phyloP scores from a whole-genome alignment of 352 stramenopile genomes.

The Blastocystis sp. region DNA sequence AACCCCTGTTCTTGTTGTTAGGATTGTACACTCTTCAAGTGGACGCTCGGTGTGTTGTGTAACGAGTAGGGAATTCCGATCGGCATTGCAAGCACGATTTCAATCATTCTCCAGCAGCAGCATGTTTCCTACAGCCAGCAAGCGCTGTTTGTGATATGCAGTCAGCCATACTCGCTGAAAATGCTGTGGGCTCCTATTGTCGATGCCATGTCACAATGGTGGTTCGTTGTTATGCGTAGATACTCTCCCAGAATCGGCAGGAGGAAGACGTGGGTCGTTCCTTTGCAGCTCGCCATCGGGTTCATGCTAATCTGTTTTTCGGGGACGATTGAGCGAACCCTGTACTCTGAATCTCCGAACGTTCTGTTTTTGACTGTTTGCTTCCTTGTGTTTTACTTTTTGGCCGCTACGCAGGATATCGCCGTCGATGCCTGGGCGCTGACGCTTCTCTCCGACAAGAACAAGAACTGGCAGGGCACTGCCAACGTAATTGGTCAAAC shows the following conservation, averaged over 20 bases:
- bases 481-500: constrained; percentile 85
- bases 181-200: constrained; percentile 85
- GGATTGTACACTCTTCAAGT: constrained; percentile 83
- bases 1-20: constrained; percentile 78
- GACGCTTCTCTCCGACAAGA: constrained; percentile 83
- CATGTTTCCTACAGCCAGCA: constrained; percentile 81
- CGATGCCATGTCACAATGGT: constrained; percentile 74
- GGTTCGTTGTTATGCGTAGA: constrained; percentile 41
- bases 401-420: constrained; percentile 84
- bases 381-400: constrained; percentile 86
- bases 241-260: constrained; percentile 38
- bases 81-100: constrained; percentile 82
- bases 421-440: constrained; percentile 84
- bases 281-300: constrained; percentile 81
- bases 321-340: constrained; percentile 37
- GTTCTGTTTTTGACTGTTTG: constrained; percentile 82
- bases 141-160: constrained; percentile 84
- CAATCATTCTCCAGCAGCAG: constrained; percentile 85
- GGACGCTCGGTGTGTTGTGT: background rate
- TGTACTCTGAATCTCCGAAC: constrained; percentile 76
- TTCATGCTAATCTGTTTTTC: constrained; percentile 78
- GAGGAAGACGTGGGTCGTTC: constrained; percentile 81
- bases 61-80: constrained; percentile 79
- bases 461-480: constrained; percentile 82
- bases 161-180: constrained; percentile 85